phyloP scores from a whole-genome alignment of 257 asterid genomes.

The Gentiana macrophylla region DNA sequence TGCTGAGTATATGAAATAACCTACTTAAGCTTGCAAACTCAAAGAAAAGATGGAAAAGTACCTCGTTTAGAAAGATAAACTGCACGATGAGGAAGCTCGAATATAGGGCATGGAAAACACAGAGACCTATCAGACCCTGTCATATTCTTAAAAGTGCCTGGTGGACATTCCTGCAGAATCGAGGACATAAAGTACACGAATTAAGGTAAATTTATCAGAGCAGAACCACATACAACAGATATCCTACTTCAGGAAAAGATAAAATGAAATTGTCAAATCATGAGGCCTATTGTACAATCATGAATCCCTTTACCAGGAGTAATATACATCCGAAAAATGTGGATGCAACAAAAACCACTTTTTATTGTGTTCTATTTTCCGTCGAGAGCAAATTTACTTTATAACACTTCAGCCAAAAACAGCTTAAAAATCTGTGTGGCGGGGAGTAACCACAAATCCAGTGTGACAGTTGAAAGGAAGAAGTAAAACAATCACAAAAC shows the following conservation, averaged over 20 bases:
- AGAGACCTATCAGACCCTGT: slow-evolving; percentile 80
- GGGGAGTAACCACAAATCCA: not conserved
- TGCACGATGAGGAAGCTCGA: slow-evolving; percentile 85
- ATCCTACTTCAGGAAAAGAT: too few relatives aligned
- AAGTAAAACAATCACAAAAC: not conserved
- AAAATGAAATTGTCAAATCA: too few relatives aligned
- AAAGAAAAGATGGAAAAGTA: slow-evolving; percentile 21
- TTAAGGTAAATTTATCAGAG: slow-evolving; percentile 4
- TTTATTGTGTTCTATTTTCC: not conserved
- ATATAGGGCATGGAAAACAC: slow-evolving; percentile 68
- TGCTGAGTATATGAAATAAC: too few relatives aligned
- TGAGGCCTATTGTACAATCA: too few relatives aligned
- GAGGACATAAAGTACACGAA: slow-evolving; percentile 8
- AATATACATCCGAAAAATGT: not conserved
- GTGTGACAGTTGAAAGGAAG: not conserved
- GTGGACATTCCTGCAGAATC: slow-evolving; percentile 74
- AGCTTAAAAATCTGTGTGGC: not conserved
- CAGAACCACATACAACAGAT: not conserved
- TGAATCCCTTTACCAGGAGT: too few relatives aligned
- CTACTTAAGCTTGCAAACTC: too few relatives aligned
- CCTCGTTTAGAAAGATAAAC: slow-evolving; percentile 71
- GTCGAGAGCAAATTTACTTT: not conserved
- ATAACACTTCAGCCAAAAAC: not conserved
- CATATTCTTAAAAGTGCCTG: slow-evolving; percentile 85
- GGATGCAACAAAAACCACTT: not conserved